These are phyloP conservation scores for Suillus clintonianus DNA, from an alignment of 768 basidiomycete genomes.

Conservation along the genomic window DNA sequence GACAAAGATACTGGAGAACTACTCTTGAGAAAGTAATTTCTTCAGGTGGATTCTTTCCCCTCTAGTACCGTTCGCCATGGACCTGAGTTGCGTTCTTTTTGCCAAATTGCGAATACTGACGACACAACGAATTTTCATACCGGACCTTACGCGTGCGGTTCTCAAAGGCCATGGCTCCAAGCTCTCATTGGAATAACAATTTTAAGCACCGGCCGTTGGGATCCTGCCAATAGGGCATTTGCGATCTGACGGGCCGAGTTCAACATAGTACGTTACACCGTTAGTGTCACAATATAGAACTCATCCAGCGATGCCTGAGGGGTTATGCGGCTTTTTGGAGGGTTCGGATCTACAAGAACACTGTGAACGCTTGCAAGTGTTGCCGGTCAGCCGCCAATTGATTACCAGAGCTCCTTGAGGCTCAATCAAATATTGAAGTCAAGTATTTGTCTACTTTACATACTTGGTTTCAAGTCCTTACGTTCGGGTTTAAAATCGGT, in stretches of 20 bases:
- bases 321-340: neutral
- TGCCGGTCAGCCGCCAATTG: neutral
- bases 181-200: neutral
- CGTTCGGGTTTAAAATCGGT: neutral
- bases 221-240: neutral
- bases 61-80: neutral
- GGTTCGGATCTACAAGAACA: neutral
- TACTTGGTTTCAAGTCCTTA: neutral
- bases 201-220: neutral
- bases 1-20: neutral
- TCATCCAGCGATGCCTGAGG: neutral
- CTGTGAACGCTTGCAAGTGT: neutral
- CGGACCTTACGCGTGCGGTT: conserved; percentile 2
- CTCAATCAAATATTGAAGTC: neutral
- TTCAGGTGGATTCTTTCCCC: neutral
- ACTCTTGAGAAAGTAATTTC: neutral
- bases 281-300: neutral
- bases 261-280: neutral
- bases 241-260: neutral
- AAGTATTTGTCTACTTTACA: neutral
- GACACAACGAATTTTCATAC: neutral
- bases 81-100: neutral
- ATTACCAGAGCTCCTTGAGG: neutral
- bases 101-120: neutral
- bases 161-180: neutral